A percentile compares a stretch with the other conserved stretches of the same genome.
Evolutionary conservation across 768 basidiomycete species (phyloP).

Genomic region (Serendipita vermifera): DNA sequence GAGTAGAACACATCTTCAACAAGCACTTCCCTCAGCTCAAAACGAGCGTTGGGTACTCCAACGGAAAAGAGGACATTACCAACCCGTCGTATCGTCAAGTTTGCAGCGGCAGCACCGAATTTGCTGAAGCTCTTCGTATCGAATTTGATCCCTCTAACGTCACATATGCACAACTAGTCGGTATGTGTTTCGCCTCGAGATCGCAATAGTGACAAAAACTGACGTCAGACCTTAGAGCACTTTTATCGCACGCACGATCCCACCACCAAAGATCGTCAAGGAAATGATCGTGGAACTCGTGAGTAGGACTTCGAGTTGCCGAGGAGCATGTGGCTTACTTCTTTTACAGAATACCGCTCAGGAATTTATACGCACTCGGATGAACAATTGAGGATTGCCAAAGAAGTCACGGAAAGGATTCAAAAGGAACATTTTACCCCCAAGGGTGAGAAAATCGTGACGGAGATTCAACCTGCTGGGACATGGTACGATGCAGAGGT

Average conservation of each 20-base stretch:
- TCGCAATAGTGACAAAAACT: neutral
- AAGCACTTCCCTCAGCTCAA: slow-evolving; percentile 2
- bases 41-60: neutral
- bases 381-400: slow-evolving; percentile 60
- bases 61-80: slow-evolving; percentile 3
- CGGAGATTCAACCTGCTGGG: slow-evolving; percentile 54
- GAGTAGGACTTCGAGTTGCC: slow-evolving; percentile 12
- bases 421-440: slow-evolving; percentile 72
- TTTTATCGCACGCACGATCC: slow-evolving; percentile 94
- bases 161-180: slow-evolving; percentile 74
- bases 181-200: slow-evolving; percentile 31
- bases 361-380: slow-evolving; percentile 71
- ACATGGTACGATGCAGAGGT: slow-evolving; percentile 68
- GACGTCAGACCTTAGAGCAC: slow-evolving; percentile 45
- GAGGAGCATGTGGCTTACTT: neutral
- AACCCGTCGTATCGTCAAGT: slow-evolving; percentile 58
- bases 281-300: slow-evolving; percentile 68
- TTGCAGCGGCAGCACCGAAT: slow-evolving; percentile 66
- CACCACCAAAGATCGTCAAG: slow-evolving; percentile 69
- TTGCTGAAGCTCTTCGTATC: slow-evolving; percentile 80
- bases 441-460: slow-evolving; percentile 61
- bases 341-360: slow-evolving; percentile 69
- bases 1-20: slow-evolving; percentile 8
- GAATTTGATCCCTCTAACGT: slow-evolving; percentile 73
- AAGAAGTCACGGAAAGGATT: slow-evolving; percentile 67